Evolutionary conservation across 805 yeast species (phyloP).

Genomic region (Candida hispaniensis): DNA sequence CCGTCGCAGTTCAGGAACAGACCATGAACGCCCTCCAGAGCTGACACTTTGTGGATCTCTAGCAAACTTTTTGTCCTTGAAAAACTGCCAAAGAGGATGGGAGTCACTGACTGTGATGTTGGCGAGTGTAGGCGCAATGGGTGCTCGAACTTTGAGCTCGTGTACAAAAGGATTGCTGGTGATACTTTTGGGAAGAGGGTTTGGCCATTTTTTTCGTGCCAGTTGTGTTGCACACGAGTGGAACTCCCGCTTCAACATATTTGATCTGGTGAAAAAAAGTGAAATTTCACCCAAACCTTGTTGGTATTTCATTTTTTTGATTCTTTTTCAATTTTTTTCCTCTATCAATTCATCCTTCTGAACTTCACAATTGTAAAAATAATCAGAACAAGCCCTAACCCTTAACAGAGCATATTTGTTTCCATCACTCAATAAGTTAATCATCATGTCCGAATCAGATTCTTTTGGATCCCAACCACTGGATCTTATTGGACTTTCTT

Average conservation of each 20-base stretch:
- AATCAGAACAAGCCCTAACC: too few species aligned
- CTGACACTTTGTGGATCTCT: conserved; percentile 43
- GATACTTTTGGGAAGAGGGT: conserved; percentile 9
- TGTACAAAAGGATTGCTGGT: conserved; percentile 9
- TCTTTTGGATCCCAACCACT: conserved; percentile 55
- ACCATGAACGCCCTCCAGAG: conserved; percentile 60
- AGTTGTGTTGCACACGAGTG: conserved; percentile 14
- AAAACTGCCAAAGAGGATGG: conserved; percentile 95
- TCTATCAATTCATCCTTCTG: too few species aligned
- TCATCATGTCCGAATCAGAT: too few species aligned
- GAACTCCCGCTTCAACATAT: conserved; percentile 13
- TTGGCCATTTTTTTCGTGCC: conserved; percentile 15
- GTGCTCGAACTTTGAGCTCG: conserved; percentile 46
- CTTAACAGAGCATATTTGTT: too few species aligned
- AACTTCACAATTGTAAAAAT: too few species aligned
- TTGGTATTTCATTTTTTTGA: too few species aligned
- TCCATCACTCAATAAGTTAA: too few species aligned
- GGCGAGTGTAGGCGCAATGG: conserved; percentile 71
- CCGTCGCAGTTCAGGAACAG: conserved; percentile 75
- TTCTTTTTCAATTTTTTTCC: too few species aligned
- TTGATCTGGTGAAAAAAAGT: too few species aligned
- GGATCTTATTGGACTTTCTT: conserved; percentile 71
- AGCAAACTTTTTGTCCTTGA: conserved; percentile 49
- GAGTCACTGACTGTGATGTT: conserved; percentile 65
- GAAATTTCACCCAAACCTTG: too few species aligned